phyloP scores from a whole-genome alignment of 2,329 filamentous ascomycete genomes.

The Sarocladiaceae sp. region DNA sequence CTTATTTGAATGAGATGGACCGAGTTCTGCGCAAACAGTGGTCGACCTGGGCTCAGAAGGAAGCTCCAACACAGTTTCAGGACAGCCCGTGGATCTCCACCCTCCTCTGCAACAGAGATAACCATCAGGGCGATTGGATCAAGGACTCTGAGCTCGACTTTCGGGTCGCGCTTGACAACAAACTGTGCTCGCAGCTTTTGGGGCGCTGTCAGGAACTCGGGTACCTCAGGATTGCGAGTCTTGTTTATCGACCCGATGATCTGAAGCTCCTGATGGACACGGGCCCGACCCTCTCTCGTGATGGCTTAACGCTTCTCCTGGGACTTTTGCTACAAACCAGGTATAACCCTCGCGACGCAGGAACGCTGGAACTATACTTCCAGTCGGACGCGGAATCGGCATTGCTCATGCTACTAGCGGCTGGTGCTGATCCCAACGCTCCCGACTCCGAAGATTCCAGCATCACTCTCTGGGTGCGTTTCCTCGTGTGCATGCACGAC shows the following conservation, averaged over 20 bases:
- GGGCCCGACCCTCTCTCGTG: neutral
- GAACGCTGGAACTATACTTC: neutral
- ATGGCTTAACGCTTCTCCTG: neutral
- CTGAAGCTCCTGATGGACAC: neutral
- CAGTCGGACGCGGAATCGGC: neutral
- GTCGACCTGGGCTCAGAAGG: neutral
- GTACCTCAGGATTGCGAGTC: neutral
- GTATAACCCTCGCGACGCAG: neutral
- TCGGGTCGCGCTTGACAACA: neutral
- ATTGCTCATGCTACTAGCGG: neutral
- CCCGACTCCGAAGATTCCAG: neutral
- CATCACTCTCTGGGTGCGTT: neutral
- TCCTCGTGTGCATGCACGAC: neutral
- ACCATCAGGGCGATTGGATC: neutral
- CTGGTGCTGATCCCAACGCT: neutral
- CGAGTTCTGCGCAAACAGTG: neutral
- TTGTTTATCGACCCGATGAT: neutral
- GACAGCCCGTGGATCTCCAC: neutral
- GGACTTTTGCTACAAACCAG: neutral
- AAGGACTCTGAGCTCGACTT: neutral
- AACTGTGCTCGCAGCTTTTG: neutral
- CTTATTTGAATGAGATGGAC: neutral
- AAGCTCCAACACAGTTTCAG: neutral
- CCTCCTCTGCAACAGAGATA: neutral
- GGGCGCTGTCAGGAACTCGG: neutral